phyloP scores from a whole-genome alignment of 2,329 filamentous ascomycete genomes.

The Fusarium incarnatum region DNA sequence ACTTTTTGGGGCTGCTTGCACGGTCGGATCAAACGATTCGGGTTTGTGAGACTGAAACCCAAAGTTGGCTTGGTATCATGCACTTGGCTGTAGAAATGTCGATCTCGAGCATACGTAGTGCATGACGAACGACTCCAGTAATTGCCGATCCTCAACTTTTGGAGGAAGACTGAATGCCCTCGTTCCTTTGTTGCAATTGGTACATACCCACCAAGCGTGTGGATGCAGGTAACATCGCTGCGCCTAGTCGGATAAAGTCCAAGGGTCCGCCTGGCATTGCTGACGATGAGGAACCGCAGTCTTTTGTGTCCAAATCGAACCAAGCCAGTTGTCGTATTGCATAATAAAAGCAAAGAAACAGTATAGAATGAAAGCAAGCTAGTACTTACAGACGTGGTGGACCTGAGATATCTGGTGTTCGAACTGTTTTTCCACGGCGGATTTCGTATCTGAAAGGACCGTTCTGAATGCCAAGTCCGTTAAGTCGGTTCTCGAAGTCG shows the following conservation, averaged over 20 bases:
- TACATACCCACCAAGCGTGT: slow-evolving; percentile 6
- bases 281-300: neutral
- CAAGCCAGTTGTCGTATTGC: slow-evolving; percentile 1
- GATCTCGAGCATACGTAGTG: slow-evolving; percentile 15
- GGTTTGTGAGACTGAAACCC: slow-evolving; percentile 10
- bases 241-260: slow-evolving; percentile 22
- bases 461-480: slow-evolving; percentile 47
- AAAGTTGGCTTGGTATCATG: slow-evolving; percentile 14
- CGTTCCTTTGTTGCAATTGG: slow-evolving; percentile 18
- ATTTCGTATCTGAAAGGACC: slow-evolving; percentile 49
- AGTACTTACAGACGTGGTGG: slow-evolving; percentile 48
- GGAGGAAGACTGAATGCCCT: slow-evolving; percentile 11
- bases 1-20: neutral
- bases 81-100: slow-evolving; percentile 1
- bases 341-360: slow-evolving; percentile 5
- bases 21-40: slow-evolving; percentile 1
- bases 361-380: slow-evolving; percentile 12
- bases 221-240: slow-evolving; percentile 16
- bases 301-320: neutral
- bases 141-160: slow-evolving; percentile 1
- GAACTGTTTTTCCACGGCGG: slow-evolving; percentile 50
- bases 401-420: slow-evolving; percentile 37
- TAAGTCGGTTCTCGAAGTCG: slow-evolving; percentile 47
- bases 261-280: slow-evolving; percentile 14
- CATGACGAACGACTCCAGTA: slow-evolving; percentile 27